Percentiles rank a stretch among this genome's conserved stretches.
phyloP scores from a whole-genome alignment of 306 rosid genomes.

The Cajanus cajan region DNA sequence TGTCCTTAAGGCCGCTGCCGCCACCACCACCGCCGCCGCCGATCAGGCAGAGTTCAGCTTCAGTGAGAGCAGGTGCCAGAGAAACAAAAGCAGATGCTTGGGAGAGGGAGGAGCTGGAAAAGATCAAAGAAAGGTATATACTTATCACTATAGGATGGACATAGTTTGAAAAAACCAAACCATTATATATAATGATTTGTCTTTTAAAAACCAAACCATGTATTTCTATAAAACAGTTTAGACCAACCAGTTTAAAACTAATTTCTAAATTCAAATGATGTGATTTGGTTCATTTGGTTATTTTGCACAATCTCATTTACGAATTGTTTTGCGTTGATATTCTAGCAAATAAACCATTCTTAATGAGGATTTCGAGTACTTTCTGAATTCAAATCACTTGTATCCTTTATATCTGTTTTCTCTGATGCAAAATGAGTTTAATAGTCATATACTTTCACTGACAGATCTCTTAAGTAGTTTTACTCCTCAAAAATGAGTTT shows the following conservation, averaged over 20 bases:
- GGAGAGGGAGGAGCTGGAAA: conserved; percentile 62
- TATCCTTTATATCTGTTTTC: background rate
- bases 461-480: no score
- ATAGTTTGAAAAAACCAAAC: no score
- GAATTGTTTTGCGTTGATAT: background rate
- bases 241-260: no score
- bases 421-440: background rate
- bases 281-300: background rate
- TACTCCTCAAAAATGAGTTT: no score
- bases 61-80: background rate
- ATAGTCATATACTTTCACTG: no score
- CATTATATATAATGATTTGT: background rate
- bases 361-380: background rate
- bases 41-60: background rate
- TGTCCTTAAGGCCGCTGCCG: conserved; percentile 21
- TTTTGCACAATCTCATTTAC: background rate
- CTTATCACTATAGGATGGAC: background rate
- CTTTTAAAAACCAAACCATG: background rate
- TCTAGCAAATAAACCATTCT: background rate
- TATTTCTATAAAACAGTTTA: no score
- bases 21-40: background rate
- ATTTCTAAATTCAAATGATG: no score
- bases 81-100: conserved; percentile 61
- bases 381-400: background rate
- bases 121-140: conserved; percentile 61